Conservation (phyloP, 1,139 yeast species). For the Zygotorulaspora mrakii region DNA sequence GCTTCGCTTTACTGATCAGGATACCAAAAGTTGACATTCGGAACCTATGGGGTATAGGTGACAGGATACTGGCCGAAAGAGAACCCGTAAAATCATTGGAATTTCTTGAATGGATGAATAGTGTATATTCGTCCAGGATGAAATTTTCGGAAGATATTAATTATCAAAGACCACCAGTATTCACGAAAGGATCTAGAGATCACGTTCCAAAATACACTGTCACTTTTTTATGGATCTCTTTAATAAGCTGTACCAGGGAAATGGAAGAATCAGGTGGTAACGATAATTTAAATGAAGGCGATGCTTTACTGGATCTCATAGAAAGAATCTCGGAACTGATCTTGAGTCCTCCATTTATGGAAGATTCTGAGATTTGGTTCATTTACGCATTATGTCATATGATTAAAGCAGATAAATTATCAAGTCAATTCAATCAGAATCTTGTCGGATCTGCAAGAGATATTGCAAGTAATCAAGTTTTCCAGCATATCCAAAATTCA, state of each 20-base stretch:
- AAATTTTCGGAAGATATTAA: constrained; percentile 26
- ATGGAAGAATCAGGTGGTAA: constrained; percentile 9
- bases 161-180: constrained; percentile 35
- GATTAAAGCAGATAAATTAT: constrained; percentile 28
- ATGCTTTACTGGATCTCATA: constrained; percentile 20
- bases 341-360: constrained; percentile 35
- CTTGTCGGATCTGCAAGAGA: constrained; percentile 23
- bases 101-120: constrained; percentile 35
- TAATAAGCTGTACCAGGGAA: constrained; percentile 17
- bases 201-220: constrained; percentile 38
- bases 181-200: constrained; percentile 38
- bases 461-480: constrained; percentile 28
- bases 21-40: constrained; percentile 50
- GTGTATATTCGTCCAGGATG: constrained; percentile 27
- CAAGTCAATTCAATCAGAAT: constrained; percentile 15
- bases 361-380: constrained; percentile 35
- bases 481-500: constrained; percentile 24
- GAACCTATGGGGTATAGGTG: constrained; percentile 58
- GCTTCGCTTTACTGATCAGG: constrained; percentile 49
- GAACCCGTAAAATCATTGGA: constrained; percentile 21
- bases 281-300: constrained; percentile 5
- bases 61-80: constrained; percentile 40
- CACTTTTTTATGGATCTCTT: constrained; percentile 39
- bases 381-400: constrained; percentile 31
- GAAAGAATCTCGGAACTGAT: constrained; percentile 31